A percentile compares a stretch with the other conserved stretches of the same genome.
Evolutionary conservation across 164 flowering plant genomes (phyloP).

Genomic region (Annona squamosa): DNA sequence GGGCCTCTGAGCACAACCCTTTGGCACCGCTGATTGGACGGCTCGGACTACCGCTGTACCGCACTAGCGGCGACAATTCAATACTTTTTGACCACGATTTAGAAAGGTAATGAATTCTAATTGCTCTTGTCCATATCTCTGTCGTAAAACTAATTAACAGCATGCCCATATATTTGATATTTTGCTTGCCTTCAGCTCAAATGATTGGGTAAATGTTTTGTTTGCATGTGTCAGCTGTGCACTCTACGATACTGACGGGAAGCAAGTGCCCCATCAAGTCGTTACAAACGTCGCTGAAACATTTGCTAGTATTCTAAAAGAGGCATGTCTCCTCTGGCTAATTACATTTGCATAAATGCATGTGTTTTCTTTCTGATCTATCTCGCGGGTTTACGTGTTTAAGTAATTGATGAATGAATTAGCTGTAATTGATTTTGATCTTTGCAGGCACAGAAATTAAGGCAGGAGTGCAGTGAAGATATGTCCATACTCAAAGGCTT

Average conservation of each 20-base stretch:
- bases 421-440: slow-evolving; percentile 1
- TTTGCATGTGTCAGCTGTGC: slow-evolving; percentile 58
- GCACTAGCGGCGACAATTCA: slow-evolving; percentile 97
- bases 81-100: slow-evolving; percentile 95
- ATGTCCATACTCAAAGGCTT: slow-evolving; percentile 66
- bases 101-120: slow-evolving; percentile 49
- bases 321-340: slow-evolving; percentile 34
- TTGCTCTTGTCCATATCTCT: neutral
- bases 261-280: slow-evolving; percentile 67
- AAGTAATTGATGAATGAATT: neutral
- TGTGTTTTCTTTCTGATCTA: no score
- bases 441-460: slow-evolving; percentile 61
- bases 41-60: slow-evolving; percentile 79
- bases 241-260: slow-evolving; percentile 77
- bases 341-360: neutral
- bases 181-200: no score
- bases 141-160: slow-evolving; percentile 16
- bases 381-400: no score
- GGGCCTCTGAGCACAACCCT: slow-evolving; percentile 92
- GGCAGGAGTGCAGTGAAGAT: slow-evolving; percentile 61
- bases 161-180: no score
- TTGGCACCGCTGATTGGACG: slow-evolving; percentile 82
- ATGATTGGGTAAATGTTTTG: neutral
- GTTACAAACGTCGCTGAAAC: slow-evolving; percentile 67
- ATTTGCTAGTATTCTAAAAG: slow-evolving; percentile 68